Base-by-base conservation (phyloP, 768 basidiomycete genomes). In the Auriscalpium orientale region DNA sequence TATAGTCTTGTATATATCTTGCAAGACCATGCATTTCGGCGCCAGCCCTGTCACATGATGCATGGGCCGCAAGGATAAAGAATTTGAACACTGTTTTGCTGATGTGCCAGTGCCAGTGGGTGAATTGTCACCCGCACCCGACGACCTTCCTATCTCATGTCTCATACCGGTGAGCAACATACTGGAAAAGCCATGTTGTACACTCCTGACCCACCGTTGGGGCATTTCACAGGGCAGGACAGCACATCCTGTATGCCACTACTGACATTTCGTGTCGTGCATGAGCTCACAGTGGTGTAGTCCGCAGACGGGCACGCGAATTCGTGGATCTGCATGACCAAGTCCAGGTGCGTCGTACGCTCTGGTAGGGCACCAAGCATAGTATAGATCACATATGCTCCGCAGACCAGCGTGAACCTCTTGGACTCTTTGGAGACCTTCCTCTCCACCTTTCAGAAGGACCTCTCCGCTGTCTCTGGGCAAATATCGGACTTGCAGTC, bases 401-500 rank as follows among this genome's bases (percentile, higher is more conserved):
- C 18, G 8, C 67, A 99, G 95, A 87, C 91, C 15, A 95, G 95
- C 65, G 80, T 90, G 13, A 78, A 77, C 56, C 79, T 98, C 18
- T 77, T 99, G 53, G 86, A 92, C 65, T 91, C 91, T 1, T 78
- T 99, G 3, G 87, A 97, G 62, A 78, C 84, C 1, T 98, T 98
- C 70, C 79, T 99, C 11, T 93, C 92, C 2, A 97, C 91, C 0
- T 99, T 99, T 66, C 95, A 98, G 70, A 87, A 79, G 63, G 95
- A 99, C 69, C 77, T 99, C 20, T 89, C 92, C 6, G 86, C 87
- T 1, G 97, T 98, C 10, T 98, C 97, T 2, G 91, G 93, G 3
- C 95, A 99, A 68, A 95, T 99, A 68, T 89, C 91, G 1, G 92
- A 98, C 59, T 77, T 99, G 21, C 97, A 98, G 66, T 81, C 83